Base-by-base conservation (phyloP, 2,329 filamentous ascomycete genomes). In the Fusarium avenaceum region DNA sequence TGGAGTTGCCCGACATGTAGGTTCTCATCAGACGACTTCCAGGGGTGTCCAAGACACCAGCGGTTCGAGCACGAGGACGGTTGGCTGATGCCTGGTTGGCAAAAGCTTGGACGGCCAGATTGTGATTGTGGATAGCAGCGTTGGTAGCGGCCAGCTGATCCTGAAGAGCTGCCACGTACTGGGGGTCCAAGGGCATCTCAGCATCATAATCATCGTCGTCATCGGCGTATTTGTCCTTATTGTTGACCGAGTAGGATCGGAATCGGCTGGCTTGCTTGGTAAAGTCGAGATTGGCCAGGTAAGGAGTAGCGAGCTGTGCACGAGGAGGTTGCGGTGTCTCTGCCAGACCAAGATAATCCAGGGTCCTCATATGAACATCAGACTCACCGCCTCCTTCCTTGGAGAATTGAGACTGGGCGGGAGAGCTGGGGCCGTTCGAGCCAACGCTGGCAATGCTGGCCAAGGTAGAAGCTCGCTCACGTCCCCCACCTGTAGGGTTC, bases 221-320 rank as follows among this genome's bases (percentile, higher is more conserved):
- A 73, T 96, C 93, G 4, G 92, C 94, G 74, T 98, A 98, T 78
- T 96, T 96, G 78, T 98, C 95, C 80, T 97, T 97, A 57, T 97
- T 96, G 79, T 99, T 99, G 69, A 99, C 96, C 1, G 96, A 99
- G 79, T 97, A 98, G 3, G 96, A 99, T 46, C 96, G 90, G 84
- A 98, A 97, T 52, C 96, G 89, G 78, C 92, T 98, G 44, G 90
- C 86, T 72, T 92, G 92, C 76, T 90, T 91, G 70, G 93, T 87
- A 76, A 92, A 90, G 65, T 90, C 89, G 63, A 95, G 83, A 74
- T 92, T 92, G 44, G 91, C 90, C 33, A 95, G 84, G 69, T 93
- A 91, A 4, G 92, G 90, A 10, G 92, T 90, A 42, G 89, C 89
- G 65, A 96, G 83, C 66, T 90, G 91, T 48, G 92, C 90, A 66